Evolutionary conservation across 106 monocot genomes (phyloP).

Genomic region (Acorus gramineus): DNA sequence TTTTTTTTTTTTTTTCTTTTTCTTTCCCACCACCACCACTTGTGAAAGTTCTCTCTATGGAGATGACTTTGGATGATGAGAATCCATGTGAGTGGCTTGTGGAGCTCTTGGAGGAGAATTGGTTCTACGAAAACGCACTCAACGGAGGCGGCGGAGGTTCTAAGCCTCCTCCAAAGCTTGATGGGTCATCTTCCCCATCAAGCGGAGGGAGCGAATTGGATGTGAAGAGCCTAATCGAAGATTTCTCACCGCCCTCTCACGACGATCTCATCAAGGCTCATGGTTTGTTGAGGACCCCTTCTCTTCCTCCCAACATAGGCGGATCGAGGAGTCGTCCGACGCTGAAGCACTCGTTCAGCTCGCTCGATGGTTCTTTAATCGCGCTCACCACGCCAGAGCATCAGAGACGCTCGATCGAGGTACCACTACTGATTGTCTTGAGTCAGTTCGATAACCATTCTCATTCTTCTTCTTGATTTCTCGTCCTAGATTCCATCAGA

Average conservation of each 20-base stretch:
- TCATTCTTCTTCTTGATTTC: no score
- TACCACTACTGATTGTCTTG: background rate
- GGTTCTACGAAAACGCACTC: slow-evolving; percentile 49
- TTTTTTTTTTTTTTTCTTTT: no score
- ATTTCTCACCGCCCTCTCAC: background rate
- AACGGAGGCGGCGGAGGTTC: no score
- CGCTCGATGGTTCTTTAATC: slow-evolving; percentile 11
- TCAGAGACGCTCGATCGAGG: slow-evolving; percentile 12
- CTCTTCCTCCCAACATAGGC: slow-evolving; percentile 6
- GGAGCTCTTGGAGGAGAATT: slow-evolving; percentile 46
- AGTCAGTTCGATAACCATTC: background rate
- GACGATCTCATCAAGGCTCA: background rate
- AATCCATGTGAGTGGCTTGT: background rate
- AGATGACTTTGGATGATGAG: no score
- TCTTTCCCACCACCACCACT: no score
- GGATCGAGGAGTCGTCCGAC: background rate
- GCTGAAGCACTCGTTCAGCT: slow-evolving; percentile 20
- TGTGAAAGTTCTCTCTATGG: no score
- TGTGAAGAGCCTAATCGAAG: background rate
- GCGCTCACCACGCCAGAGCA: background rate
- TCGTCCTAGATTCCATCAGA: no score
- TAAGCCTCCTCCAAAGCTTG: background rate
- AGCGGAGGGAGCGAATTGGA: background rate
- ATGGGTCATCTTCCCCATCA: background rate
- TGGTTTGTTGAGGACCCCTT: slow-evolving; percentile 17